Base-by-base conservation (phyloP, 495 filamentous ascomycete species). In the Podospora conica region DNA sequence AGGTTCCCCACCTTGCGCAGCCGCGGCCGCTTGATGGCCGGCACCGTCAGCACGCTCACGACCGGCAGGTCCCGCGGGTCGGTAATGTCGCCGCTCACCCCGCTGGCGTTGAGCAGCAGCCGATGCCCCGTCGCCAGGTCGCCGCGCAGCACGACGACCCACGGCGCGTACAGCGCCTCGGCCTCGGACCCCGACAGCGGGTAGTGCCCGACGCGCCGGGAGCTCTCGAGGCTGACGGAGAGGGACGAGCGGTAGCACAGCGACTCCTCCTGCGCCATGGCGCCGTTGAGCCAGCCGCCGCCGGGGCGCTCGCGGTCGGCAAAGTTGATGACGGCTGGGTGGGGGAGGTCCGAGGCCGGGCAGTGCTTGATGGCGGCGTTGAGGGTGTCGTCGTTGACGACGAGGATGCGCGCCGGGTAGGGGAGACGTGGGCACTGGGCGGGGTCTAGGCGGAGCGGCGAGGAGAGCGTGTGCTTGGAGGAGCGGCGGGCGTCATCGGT, bases 241-340 rank as follows among this genome's bases (percentile, higher is more conserved):
- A 66, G 64, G 31, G 64, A 66, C 24, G 22, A 61, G 58, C 64
- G 57, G 58, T 66, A 66, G 58, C 64, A 66, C 0, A 66, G 54
- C 18, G 64, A 24, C 9, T 66, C 64, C 58, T 66, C 64, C 28
- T 66, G 64, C 18, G 64, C 64, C 25, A 66, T 60, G 48, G 64
- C 64, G 24, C 64, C 64, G 58, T 66, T 66, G 28, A 58, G 64
- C 64, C 64, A 66, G 31, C 64, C 64, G 33, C 64, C 58, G 40
- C 64, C 64, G 12, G 64, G 64, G 6, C 33, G 22, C 9, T 58
- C n/a, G 28, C 48, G 58, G 33, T 66, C 33, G 64, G 64, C 58
- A 24, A 66, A 66, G 58, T 66, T 66, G 58, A 61, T 20, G 48
- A 66, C 29, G 31, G 40, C 22, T 1, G 64, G 64, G 20, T 33